Conservation (phyloP, 306 rosid genomes). For the Glycine soja region DNA sequence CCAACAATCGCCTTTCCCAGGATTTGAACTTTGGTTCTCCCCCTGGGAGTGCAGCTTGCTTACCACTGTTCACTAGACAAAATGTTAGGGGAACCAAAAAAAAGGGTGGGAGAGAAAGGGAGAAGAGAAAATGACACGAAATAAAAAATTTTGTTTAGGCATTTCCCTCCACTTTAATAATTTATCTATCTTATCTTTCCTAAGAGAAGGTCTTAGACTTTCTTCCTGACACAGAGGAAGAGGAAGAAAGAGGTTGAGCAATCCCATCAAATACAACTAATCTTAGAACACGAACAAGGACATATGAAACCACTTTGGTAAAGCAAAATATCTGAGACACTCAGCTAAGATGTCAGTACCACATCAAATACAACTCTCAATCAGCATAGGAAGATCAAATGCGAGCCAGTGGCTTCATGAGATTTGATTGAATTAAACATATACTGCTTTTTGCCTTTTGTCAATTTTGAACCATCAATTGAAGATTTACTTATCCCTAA, state of each 20-base stretch:
- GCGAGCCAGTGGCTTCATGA: not conserved
- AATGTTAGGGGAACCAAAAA: not conserved
- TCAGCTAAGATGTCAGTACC: not conserved
- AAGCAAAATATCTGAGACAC: not conserved
- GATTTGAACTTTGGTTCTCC: too few relatives aligned
- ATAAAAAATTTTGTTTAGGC: not conserved
- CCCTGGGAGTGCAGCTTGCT: too few relatives aligned
- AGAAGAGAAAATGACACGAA: conserved; percentile 1
- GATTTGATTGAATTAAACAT: not conserved
- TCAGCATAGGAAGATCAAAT: too few relatives aligned
- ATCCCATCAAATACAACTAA: not conserved
- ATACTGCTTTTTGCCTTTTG: not conserved
- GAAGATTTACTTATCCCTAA: not conserved
- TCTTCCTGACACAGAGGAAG: not conserved
- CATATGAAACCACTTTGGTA: not conserved
- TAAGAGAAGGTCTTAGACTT: not conserved
- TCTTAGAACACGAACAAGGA: not conserved
- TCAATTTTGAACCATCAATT: conserved; percentile 18
- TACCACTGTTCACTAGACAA: not conserved
- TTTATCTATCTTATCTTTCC: not conserved
- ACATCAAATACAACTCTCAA: not conserved
- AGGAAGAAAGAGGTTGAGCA: not conserved
- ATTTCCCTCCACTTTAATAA: not conserved
- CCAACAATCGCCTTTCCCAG: too few relatives aligned
- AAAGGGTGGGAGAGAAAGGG: not conserved